A percentile compares a stretch with the other conserved stretches of the same genome.
phyloP scores from a whole-genome alignment of 2,329 filamentous ascomycete genomes.

The Bertia moriformis region DNA sequence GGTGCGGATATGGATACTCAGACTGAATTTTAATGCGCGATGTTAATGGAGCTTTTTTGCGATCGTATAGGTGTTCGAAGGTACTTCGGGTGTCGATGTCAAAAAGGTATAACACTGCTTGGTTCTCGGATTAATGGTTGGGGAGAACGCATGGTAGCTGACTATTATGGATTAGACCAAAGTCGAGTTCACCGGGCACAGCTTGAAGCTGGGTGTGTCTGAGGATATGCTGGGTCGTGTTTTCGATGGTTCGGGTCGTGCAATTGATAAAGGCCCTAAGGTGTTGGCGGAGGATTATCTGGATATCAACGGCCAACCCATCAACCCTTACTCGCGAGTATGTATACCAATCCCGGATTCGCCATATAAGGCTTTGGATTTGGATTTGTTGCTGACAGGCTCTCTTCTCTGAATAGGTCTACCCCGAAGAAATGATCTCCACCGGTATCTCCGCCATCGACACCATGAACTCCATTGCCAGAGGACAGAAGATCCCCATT shows the following conservation, averaged over 20 bases:
- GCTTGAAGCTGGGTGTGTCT: constrained; percentile 94
- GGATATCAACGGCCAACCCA: constrained; percentile 96
- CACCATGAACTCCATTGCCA: constrained; percentile 94
- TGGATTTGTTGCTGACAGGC: background rate
- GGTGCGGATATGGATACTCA: no score
- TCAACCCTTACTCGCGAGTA: constrained; percentile 73
- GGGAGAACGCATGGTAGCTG: no score
- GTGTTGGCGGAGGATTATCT: constrained; percentile 95
- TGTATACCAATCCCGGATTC: background rate
- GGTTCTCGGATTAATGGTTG: no score
- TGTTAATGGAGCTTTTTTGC: constrained; percentile 9
- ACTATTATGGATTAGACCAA: constrained; percentile 36
- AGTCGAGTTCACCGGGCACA: constrained; percentile 94
- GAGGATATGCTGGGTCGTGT: constrained; percentile 99
- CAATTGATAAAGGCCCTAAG: constrained; percentile 98
- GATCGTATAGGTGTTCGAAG: constrained; percentile 72
- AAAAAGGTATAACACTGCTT: constrained; percentile 89
- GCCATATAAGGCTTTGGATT: no score
- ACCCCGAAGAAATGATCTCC: constrained; percentile 99
- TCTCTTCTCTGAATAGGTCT: constrained; percentile 44
- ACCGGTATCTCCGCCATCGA: constrained; percentile 98
- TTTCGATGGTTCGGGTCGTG: constrained; percentile 92
- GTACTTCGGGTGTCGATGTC: constrained; percentile 91
- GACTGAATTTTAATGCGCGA: constrained; percentile 3
- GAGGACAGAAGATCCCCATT: constrained; percentile 98